A percentile compares a stretch with the other conserved stretches of the same genome.
These are phyloP conservation scores for Linum usitatissimum DNA, from an alignment of 345 rosid species.

Conservation along the genomic window DNA sequence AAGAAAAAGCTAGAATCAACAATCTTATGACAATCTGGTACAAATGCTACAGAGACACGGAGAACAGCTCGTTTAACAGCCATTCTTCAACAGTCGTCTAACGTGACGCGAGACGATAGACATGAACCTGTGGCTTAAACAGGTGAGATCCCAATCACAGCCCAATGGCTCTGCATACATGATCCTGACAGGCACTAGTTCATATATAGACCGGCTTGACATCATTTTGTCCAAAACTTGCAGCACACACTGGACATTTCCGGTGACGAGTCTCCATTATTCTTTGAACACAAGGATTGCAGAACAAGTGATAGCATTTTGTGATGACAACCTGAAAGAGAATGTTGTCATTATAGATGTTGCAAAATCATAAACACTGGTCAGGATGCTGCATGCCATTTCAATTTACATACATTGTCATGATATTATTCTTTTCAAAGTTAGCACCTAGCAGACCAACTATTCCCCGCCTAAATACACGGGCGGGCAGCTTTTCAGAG, in stretches of 20 bases:
- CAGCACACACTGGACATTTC: slow-evolving; percentile 74
- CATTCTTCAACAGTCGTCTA: slow-evolving; percentile 12
- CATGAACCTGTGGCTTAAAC: slow-evolving; percentile 12
- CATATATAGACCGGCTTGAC: slow-evolving; percentile 94
- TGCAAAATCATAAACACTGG: background rate
- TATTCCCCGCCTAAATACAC: background rate
- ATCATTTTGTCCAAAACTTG: slow-evolving; percentile 80
- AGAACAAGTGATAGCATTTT: slow-evolving; percentile 90
- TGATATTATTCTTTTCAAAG: background rate
- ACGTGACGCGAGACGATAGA: slow-evolving; percentile 2
- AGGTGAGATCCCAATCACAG: too few relatives aligned
- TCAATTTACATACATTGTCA: background rate
- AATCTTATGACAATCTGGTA: slow-evolving; percentile 17
- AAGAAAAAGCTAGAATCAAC: slow-evolving; percentile 10
- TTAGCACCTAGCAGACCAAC: background rate
- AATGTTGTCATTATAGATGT: background rate
- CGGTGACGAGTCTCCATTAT: slow-evolving; percentile 63
- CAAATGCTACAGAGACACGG: slow-evolving; percentile 12
- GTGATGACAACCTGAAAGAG: slow-evolving; percentile 76
- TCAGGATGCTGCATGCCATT: background rate
- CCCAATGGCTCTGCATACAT: background rate
- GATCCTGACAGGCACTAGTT: slow-evolving; percentile 13
- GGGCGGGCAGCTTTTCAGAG: background rate
- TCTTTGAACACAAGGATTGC: slow-evolving; percentile 75
- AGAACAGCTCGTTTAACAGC: slow-evolving; percentile 8